Conservation (phyloP, 495 filamentous ascomycete species). For the Tuber calosporum region DNA sequence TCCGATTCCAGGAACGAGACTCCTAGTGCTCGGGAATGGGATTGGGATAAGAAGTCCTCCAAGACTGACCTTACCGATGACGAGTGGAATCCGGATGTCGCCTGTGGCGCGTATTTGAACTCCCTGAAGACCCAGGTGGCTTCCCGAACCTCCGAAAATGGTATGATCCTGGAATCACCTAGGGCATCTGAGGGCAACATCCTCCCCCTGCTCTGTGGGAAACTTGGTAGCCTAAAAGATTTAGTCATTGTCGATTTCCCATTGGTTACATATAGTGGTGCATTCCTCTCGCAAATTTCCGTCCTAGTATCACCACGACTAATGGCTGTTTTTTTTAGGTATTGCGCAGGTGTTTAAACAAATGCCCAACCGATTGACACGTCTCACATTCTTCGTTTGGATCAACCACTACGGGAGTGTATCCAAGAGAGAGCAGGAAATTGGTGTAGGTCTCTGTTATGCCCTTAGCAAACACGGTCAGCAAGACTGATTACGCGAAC, state of each 20-base stretch:
- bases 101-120: not conserved
- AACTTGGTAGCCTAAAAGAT: constrained; percentile 25
- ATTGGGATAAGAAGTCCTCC: constrained; percentile 4
- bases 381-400: constrained; percentile 33
- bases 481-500: constrained; percentile 21
- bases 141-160: not conserved
- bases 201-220: constrained; percentile 15
- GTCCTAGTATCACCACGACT: not conserved
- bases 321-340: constrained; percentile 20
- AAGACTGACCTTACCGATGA: constrained; percentile 4
- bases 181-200: constrained; percentile 5
- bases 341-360: constrained; percentile 30
- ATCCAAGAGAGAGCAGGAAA: constrained; percentile 22
- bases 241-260: constrained; percentile 34
- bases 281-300: not conserved
- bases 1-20: not conserved
- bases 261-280: constrained; percentile 34
- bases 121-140: not conserved
- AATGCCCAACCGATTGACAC: constrained; percentile 25
- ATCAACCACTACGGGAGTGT: constrained; percentile 34
- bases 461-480: constrained; percentile 21
- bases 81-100: not conserved
- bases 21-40: not conserved
- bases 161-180: not conserved
- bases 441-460: constrained; percentile 21